A percentile compares a stretch with the other conserved stretches of the same genome.
phyloP scores from a whole-genome alignment of 441 rosid genomes.

The Pelargonium cotyledonis region DNA sequence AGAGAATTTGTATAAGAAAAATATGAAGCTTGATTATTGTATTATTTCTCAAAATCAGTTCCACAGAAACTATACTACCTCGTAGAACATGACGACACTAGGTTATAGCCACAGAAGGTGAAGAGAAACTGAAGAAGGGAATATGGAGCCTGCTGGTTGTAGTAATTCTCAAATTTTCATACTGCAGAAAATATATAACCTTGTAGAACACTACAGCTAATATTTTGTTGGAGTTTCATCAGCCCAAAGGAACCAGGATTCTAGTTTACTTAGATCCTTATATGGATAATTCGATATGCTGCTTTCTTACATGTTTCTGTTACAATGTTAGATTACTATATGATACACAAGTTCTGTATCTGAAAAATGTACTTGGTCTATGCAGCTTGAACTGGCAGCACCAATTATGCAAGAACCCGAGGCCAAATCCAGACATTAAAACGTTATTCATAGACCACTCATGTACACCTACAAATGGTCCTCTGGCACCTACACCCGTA shows the following conservation, averaged over 20 bases:
- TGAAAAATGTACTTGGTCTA: constrained; percentile 14
- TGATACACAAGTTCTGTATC: constrained; percentile 61
- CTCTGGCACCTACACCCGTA: constrained; percentile 68
- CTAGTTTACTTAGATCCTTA: not conserved
- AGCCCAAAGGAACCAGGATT: not conserved
- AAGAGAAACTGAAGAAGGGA: too few species aligned
- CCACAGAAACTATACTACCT: not conserved
- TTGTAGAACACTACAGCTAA: too few species aligned
- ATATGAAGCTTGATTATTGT: not conserved
- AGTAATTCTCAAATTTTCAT: too few species aligned
- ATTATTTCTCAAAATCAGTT: not conserved
- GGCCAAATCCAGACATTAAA: constrained; percentile 75
- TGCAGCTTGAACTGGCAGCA: constrained; percentile 88
- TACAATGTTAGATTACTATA: constrained; percentile 10
- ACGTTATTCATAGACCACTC: constrained; percentile 70
- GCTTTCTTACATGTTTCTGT: not conserved
- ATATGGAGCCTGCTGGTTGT: too few species aligned
- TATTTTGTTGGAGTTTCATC: not conserved
- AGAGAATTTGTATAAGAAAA: not conserved
- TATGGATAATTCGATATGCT: not conserved
- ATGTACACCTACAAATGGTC: constrained; percentile 66
- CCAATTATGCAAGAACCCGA: constrained; percentile 75
- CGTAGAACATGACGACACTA: too few species aligned
- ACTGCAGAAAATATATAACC: too few species aligned
- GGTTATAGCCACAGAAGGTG: too few species aligned